Evolutionary conservation across 1,284 basidiomycete genomes (phyloP).

Genomic region (Meira miltonrushii): DNA sequence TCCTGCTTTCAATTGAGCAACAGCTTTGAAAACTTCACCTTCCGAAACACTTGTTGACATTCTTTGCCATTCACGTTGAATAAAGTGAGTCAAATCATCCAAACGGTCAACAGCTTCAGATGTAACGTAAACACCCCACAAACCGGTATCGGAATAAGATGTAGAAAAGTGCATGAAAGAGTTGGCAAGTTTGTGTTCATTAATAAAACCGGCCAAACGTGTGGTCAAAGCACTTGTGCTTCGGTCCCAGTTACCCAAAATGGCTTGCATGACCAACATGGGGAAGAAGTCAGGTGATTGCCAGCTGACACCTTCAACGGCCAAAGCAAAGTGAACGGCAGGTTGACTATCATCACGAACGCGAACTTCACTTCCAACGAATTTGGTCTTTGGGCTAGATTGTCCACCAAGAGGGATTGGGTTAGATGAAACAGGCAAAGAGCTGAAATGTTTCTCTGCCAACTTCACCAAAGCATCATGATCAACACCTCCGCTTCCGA

Average conservation of each 20-base stretch:
- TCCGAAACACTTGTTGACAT: slow-evolving; percentile 82
- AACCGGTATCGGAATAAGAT: slow-evolving; percentile 97
- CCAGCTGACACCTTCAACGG: slow-evolving; percentile 97
- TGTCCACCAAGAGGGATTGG: slow-evolving; percentile 77
- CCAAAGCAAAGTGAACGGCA: slow-evolving; percentile 89
- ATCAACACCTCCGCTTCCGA: slow-evolving; percentile 90
- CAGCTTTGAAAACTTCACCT: slow-evolving; percentile 89
- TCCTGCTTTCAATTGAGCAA: slow-evolving; percentile 94
- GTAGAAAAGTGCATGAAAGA: slow-evolving; percentile 99
- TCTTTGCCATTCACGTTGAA: slow-evolving; percentile 91
- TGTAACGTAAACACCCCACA: slow-evolving; percentile 94
- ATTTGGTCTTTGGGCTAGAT: slow-evolving; percentile 61
- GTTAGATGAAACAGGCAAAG: slow-evolving; percentile 77
- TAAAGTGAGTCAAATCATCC: slow-evolving; percentile 91
- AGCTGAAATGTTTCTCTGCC: slow-evolving; percentile 86
- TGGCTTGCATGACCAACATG: slow-evolving; percentile 96
- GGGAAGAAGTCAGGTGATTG: slow-evolving; percentile 97
- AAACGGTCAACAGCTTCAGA: slow-evolving; percentile 82
- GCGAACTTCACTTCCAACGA: slow-evolving; percentile 92
- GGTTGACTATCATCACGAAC: slow-evolving; percentile 84
- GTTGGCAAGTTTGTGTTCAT: slow-evolving; percentile 93
- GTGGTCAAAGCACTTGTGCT: slow-evolving; percentile 89
- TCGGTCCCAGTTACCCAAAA: slow-evolving; percentile 99
- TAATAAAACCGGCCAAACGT: slow-evolving; percentile 83
- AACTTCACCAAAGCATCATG: slow-evolving; percentile 89